Percentiles rank a stretch among this genome's conserved stretches.
Evolutionary conservation across 2,329 filamentous ascomycete genomes (phyloP).

Genomic region (Conoideocrella luteorostrata): DNA sequence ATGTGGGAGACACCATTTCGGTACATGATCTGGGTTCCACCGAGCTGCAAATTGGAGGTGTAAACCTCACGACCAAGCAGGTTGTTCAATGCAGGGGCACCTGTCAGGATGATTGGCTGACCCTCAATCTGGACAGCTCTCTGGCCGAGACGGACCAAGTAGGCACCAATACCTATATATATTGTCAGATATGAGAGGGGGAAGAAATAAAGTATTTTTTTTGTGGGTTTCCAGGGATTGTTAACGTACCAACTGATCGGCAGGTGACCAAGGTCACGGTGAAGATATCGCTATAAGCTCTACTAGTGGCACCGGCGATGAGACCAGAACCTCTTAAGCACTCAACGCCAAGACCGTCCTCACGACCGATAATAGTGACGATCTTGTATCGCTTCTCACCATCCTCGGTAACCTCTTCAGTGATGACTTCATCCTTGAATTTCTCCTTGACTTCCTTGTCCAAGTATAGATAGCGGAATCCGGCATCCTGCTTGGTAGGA

Average conservation of each 20-base stretch:
- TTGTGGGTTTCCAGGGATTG: too few relatives aligned
- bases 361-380: constrained; percentile 82
- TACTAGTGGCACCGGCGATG: constrained; percentile 94
- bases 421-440: constrained; percentile 70
- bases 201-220: too few relatives aligned
- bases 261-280: constrained; percentile 96
- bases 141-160: constrained; percentile 95
- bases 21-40: constrained; percentile 99
- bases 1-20: constrained; percentile 99
- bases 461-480: constrained; percentile 96
- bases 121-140: constrained; percentile 98
- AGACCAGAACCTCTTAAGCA: constrained; percentile 95
- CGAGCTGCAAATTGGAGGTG: constrained; percentile 96
- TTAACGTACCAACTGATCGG: constrained; percentile 81
- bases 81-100: constrained; percentile 96
- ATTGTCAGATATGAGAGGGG: constrained; percentile 3
- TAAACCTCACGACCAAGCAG: constrained; percentile 96
- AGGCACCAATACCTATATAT: constrained; percentile 80
- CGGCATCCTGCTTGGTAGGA: constrained; percentile 67
- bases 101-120: constrained; percentile 96
- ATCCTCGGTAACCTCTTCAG: constrained; percentile 77
- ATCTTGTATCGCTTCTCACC: constrained; percentile 93
- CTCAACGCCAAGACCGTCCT: constrained; percentile 96
- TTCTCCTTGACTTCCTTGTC: constrained; percentile 79
- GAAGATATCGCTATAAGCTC: constrained; percentile 98